Conservation (phyloP, 768 basidiomycete genomes). For the Suillus fuscotomentosus region DNA sequence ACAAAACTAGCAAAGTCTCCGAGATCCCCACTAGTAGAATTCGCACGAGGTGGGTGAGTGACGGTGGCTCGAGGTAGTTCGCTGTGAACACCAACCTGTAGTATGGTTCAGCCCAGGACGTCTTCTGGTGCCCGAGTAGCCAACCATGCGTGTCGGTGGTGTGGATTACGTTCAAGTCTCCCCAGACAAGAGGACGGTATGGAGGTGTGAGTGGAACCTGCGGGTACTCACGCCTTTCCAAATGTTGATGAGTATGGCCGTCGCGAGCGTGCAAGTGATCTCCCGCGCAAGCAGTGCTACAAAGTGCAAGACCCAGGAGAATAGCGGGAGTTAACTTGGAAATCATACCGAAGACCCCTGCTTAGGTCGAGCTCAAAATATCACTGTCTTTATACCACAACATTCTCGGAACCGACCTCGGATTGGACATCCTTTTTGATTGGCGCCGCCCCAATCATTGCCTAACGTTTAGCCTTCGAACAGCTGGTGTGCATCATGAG, state of each 20-base stretch:
- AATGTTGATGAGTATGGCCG: conserved; percentile 31
- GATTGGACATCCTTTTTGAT: not conserved
- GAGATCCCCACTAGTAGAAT: conserved; percentile 48
- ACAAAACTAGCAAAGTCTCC: conserved; percentile 90
- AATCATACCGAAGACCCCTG: conserved; percentile 4
- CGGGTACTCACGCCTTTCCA: conserved; percentile 36
- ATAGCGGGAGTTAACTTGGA: conserved; percentile 11
- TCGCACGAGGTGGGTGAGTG: not conserved
- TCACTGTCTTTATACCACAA: not conserved
- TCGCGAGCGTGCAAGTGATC: conserved; percentile 17
- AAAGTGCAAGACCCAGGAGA: conserved; percentile 15
- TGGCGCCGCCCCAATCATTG: no score
- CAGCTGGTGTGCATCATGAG: no score
- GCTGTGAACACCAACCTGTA: conserved; percentile 45
- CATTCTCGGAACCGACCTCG: not conserved
- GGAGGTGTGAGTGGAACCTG: conserved; percentile 51
- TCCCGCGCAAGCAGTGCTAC: conserved; percentile 17
- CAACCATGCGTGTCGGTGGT: conserved; percentile 86
- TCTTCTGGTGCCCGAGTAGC: conserved; percentile 83
- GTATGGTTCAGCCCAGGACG: conserved; percentile 70
- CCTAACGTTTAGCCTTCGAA: no score
- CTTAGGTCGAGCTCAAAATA: not conserved
- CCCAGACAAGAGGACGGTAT: conserved; percentile 74
- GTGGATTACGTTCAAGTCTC: conserved; percentile 82
- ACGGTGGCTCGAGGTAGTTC: not conserved